These are phyloP conservation scores for Azolla pinnata DNA, from an alignment of 75 land plant genomes.

Conservation along the genomic window DNA sequence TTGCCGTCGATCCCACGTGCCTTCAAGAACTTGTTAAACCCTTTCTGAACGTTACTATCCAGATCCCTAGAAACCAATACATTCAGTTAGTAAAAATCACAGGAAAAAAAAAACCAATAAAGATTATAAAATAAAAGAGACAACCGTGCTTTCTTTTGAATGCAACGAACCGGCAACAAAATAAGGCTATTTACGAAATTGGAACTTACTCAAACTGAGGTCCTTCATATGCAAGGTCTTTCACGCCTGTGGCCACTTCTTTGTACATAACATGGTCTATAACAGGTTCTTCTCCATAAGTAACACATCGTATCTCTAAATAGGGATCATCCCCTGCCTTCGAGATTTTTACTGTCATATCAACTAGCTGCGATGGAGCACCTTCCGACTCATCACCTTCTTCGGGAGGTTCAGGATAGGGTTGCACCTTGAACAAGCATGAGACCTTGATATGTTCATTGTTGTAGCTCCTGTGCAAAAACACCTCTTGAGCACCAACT, in stretches of 20 bases:
- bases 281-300: conserved; percentile 38
- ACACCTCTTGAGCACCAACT: conserved; percentile 33
- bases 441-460: conserved; percentile 53
- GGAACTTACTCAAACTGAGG: conserved; percentile 60
- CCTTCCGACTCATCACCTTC: conserved; percentile 32
- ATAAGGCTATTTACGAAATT: not conserved
- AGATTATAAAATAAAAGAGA: not conserved
- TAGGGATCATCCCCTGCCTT: conserved; percentile 38
- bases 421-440: conserved; percentile 40
- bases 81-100: not conserved
- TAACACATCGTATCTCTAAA: conserved; percentile 50
- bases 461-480: conserved; percentile 38
- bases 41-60: conserved; percentile 70
- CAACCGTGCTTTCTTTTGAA: conserved; percentile 6
- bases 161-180: not conserved
- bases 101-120: not conserved
- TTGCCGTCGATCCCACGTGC: conserved; percentile 54
- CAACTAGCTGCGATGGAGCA: conserved; percentile 12
- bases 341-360: conserved; percentile 39
- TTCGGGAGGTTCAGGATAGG: conserved; percentile 12
- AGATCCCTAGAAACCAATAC: conserved; percentile 37
- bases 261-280: conserved; percentile 51
- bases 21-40: conserved; percentile 64
- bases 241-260: conserved; percentile 15
- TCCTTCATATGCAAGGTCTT: conserved; percentile 53